Evolutionary conservation across 2,329 filamentous ascomycete species (phyloP).

Genomic region (Aurifilum marmelostoma): DNA sequence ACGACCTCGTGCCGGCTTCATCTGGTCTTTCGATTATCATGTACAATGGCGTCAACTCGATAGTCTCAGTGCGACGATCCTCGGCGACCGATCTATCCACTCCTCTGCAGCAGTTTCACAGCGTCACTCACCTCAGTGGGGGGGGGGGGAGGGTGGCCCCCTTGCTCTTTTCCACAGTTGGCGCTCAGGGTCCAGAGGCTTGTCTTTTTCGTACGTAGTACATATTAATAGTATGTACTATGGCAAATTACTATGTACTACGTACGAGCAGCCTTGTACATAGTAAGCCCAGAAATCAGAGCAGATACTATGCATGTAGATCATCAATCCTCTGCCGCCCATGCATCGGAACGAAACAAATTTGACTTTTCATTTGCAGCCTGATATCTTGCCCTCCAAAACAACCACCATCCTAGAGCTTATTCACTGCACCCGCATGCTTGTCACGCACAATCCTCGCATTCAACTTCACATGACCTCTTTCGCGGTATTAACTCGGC

Average conservation of each 20-base stretch:
- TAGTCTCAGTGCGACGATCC: slow-evolving; percentile 1
- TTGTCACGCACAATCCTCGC: neutral
- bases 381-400: neutral
- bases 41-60: slow-evolving; percentile 11
- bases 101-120: slow-evolving; percentile 1
- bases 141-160: no score
- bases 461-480: neutral
- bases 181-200: neutral
- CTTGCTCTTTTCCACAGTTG: neutral
- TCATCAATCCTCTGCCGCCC: neutral
- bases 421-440: neutral
- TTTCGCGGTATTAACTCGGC: neutral
- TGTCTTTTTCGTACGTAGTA: neutral
- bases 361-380: neutral
- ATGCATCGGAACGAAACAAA: neutral
- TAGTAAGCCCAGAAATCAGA: neutral
- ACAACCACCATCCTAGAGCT: neutral
- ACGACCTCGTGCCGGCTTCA: neutral
- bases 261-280: neutral
- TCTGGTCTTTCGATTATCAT: slow-evolving; percentile 1
- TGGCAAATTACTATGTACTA: neutral
- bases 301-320: neutral
- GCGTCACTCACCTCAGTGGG: neutral
- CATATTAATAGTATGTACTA: neutral
- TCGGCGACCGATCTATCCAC: slow-evolving; percentile 1